Conservation (phyloP, 306 rosid genomes). For the Quercus berberidifolia region DNA sequence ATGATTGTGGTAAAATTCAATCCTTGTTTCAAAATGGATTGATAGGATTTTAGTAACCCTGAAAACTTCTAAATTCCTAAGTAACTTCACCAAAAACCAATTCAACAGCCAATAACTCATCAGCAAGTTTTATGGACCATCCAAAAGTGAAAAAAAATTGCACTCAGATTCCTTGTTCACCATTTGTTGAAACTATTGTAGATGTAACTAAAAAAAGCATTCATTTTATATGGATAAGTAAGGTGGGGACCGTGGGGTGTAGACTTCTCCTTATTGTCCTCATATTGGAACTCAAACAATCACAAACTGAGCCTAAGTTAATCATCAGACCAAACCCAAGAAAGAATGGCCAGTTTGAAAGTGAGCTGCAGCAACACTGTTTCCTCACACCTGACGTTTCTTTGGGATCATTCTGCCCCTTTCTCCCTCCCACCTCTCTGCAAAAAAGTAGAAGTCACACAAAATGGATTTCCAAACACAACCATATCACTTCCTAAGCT, state of each 20-base stretch:
- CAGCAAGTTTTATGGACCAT: neutral
- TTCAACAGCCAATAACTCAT: neutral
- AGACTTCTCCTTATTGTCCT: neutral
- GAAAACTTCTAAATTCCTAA: neutral
- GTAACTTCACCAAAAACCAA: neutral
- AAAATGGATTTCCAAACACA: constrained; percentile 21
- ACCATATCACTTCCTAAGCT: constrained; percentile 21
- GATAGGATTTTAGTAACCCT: no score
- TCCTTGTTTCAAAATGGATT: no score
- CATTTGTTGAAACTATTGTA: neutral
- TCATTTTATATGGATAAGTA: neutral
- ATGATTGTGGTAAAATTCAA: no score
- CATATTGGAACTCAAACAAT: no score
- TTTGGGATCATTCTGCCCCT: neutral
- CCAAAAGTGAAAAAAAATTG: neutral
- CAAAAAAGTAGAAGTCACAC: neutral
- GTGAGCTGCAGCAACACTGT: neutral
- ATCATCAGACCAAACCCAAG: neutral
- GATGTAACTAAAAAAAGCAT: no score
- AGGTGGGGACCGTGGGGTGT: neutral
- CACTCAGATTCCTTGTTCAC: neutral
- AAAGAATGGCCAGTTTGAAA: constrained; percentile 16
- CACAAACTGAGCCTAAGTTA: neutral
- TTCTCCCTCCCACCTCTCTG: neutral
- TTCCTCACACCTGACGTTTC: no score